Base-by-base conservation (phyloP, 345 rosid species). In the Xanthoceras sorbifolium region DNA sequence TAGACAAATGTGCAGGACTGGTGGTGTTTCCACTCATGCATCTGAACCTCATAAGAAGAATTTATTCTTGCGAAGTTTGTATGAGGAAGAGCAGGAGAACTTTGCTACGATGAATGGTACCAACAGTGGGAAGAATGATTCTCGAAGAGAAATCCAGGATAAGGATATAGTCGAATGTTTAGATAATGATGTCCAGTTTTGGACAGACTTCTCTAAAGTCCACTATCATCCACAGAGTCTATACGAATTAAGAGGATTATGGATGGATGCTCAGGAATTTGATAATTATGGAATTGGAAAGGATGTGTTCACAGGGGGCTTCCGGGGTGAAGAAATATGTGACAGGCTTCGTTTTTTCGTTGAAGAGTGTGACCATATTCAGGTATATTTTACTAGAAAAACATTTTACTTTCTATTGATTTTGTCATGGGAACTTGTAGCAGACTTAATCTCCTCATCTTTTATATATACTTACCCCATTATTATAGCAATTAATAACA, bases 161-260 rank as follows among this genome's bases (percentile, higher is more conserved):
- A 72, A 83, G 83, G 97, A 95, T 72, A 89, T 90, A 57, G 94
- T 93, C 62, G 89, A 84, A 72, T 77, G 80, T 77, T 88, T 95
- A 80, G 98, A 92, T 71, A 84, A 82, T 34, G 81, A 66, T 29
- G 93, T 95, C 40, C 84, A 89, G 64, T 93, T 76, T 81, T 95
- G 99, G 99, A 95, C 98, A 12, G 99, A 95, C 82, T 95, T 80
- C 82, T 89, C 98, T 73, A 93, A 95, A 81, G 93, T 90, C 8
- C 96, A 92, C 74, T 93, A 87, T 81, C 99, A 95, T 86, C 96
- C 93, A 23, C 90, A 84, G 59, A 92, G 94, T 77, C 72, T 92
- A 28, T 89, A 90, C 17, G 93, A 95, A 79, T 65, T 95, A 64
- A 89, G 84, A 17, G 98, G 98, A 76, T 78, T 91, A 74, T 86